Percentiles rank a stretch among this genome's conserved stretches.
Evolutionary conservation across 1,284 basidiomycete genomes (phyloP).

Genomic region (Sanghuangporus weigelae): DNA sequence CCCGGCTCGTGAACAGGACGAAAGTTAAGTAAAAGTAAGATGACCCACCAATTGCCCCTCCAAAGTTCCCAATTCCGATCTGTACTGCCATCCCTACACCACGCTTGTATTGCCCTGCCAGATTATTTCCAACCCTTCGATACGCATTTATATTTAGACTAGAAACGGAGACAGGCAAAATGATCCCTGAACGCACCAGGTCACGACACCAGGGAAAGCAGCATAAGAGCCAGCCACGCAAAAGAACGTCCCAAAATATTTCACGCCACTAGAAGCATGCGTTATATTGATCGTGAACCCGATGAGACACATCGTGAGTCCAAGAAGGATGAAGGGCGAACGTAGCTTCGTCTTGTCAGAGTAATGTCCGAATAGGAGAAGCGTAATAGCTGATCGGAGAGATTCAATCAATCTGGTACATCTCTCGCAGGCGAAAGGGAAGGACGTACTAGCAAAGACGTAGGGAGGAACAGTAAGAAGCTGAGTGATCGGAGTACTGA

Average conservation of each 20-base stretch:
- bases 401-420: not conserved
- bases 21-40: conserved; percentile 20
- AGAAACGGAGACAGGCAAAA: not conserved
- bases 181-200: conserved; percentile 44
- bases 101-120: conserved; percentile 61
- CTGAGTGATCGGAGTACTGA: conserved; percentile 51
- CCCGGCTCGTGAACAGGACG: not conserved
- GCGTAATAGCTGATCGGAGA: conserved; percentile 39
- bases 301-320: conserved; percentile 46
- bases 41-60: conserved; percentile 42
- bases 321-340: conserved; percentile 54
- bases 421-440: not conserved
- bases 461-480: conserved; percentile 70
- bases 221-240: conserved; percentile 57
- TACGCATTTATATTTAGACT: not conserved
- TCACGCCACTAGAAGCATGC: conserved; percentile 40
- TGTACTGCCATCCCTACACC: conserved; percentile 58
- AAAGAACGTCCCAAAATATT: conserved; percentile 67
- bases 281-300: conserved; percentile 67
- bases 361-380: conserved; percentile 48
- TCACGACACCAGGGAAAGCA: conserved; percentile 55
- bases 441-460: conserved; percentile 47
- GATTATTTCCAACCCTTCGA: conserved; percentile 52
- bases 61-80: conserved; percentile 57
- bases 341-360: conserved; percentile 56